Percentiles rank a stretch among this genome's conserved stretches.
Conservation (phyloP, 2,329 filamentous ascomycete species). For the Ophiostoma ulmi region DNA sequence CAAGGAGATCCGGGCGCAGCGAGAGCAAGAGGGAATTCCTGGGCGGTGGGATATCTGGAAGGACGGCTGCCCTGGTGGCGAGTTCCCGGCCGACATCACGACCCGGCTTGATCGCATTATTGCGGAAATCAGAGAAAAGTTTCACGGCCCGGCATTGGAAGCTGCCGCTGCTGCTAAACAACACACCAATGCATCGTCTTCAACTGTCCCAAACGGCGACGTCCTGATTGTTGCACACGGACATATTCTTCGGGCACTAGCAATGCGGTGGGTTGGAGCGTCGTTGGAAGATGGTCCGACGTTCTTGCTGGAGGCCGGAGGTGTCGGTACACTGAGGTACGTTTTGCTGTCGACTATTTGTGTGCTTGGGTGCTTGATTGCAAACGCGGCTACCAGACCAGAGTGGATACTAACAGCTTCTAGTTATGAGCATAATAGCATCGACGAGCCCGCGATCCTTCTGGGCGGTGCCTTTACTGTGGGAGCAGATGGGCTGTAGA, state of each 20-base stretch:
- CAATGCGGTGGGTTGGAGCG: slow-evolving; percentile 77
- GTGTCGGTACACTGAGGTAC: slow-evolving; percentile 72
- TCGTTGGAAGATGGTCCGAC: slow-evolving; percentile 68
- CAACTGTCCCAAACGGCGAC: slow-evolving; percentile 43
- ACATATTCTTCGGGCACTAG: slow-evolving; percentile 82
- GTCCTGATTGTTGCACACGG: slow-evolving; percentile 82
- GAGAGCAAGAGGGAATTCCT: slow-evolving; percentile 52
- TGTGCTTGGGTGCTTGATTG: slow-evolving; percentile 17
- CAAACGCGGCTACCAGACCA: background rate
- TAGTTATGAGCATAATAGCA: slow-evolving; percentile 73
- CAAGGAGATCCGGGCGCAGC: slow-evolving; percentile 57
- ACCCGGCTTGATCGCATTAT: slow-evolving; percentile 71
- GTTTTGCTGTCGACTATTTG: slow-evolving; percentile 24
- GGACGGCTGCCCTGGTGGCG: slow-evolving; percentile 81
- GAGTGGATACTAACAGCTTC: slow-evolving; percentile 10
- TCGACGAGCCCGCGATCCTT: slow-evolving; percentile 74
- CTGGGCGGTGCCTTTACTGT: slow-evolving; percentile 67
- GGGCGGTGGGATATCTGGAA: slow-evolving; percentile 78
- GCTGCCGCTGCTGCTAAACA: background rate
- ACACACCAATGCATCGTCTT: background rate
- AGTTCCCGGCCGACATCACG: slow-evolving; percentile 71
- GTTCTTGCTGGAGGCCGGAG: slow-evolving; percentile 83
- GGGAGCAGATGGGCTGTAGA: slow-evolving; percentile 30
- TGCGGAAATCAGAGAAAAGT: slow-evolving; percentile 62
- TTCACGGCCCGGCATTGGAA: slow-evolving; percentile 42